These are phyloP conservation scores for Litchi chinensis DNA, from an alignment of 345 rosid genomes.

Conservation along the genomic window DNA sequence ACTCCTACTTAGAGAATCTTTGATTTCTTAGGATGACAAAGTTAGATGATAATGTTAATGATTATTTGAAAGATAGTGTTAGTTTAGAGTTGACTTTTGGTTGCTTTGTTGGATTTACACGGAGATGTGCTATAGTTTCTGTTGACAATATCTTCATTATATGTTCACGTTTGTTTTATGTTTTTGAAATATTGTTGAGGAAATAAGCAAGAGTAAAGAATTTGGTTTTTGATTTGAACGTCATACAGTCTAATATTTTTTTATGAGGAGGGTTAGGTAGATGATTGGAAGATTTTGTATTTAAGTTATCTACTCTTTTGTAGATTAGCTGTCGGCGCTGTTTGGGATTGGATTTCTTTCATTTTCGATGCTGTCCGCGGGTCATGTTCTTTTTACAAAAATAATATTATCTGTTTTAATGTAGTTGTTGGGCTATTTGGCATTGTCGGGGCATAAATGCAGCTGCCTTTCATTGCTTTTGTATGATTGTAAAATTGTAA, in stretches of 20 bases:
- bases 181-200: neutral
- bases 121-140: neutral
- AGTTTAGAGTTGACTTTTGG: neutral
- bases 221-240: neutral
- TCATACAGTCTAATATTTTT: neutral
- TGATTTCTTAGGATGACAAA: neutral
- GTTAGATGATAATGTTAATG: neutral
- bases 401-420: neutral
- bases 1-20: too few species aligned
- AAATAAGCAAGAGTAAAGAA: neutral
- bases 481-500: neutral
- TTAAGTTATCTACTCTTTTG: neutral
- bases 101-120: neutral
- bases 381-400: neutral
- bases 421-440: neutral
- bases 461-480: neutral
- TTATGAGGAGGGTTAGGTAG: neutral
- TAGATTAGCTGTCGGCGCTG: neutral
- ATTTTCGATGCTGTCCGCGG: neutral
- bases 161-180: neutral
- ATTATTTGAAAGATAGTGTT: neutral
- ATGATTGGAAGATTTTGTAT: conserved; percentile 2
- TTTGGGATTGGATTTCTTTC: neutral
- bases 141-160: neutral
- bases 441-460: neutral